Conservation (phyloP, 106 monocot species). For the Vanilla planifolia region DNA sequence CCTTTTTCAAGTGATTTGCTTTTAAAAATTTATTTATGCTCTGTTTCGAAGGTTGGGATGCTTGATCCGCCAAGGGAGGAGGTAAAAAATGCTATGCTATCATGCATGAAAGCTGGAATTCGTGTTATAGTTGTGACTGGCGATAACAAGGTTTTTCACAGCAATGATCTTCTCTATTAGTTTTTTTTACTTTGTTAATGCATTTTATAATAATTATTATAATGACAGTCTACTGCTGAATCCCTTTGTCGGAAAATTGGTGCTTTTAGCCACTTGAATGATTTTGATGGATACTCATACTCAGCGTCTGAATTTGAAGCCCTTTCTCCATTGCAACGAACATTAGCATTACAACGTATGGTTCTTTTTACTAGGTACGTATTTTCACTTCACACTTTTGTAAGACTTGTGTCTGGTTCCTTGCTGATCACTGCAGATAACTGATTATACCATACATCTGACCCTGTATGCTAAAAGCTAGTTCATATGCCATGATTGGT, state of each 20-base stretch:
- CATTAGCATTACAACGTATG: constrained; percentile 88
- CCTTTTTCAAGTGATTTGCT: background rate
- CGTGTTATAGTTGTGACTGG: constrained; percentile 99
- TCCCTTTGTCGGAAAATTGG: constrained; percentile 92
- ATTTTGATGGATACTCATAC: constrained; percentile 84
- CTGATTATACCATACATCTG: background rate
- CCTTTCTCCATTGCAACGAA: constrained; percentile 65
- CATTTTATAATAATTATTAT: background rate
- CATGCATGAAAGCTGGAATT: constrained; percentile 96
- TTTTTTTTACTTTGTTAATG: constrained; percentile 2
- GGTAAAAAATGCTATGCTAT: constrained; percentile 86
- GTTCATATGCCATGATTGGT: no score
- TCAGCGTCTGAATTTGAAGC: constrained; percentile 98
- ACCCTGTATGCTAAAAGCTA: background rate
- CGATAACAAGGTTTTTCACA: constrained; percentile 77
- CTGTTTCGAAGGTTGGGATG: constrained; percentile 78
- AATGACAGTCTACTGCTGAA: constrained; percentile 87
- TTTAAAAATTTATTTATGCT: constrained; percentile 5
- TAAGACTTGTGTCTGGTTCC: background rate
- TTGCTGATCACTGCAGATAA: background rate
- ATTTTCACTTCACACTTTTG: background rate
- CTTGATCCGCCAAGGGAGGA: constrained; percentile 97
- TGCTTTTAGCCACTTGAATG: constrained; percentile 84
- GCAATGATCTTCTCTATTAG: background rate
- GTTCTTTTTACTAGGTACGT: constrained; percentile 86